Evolutionary conservation across 2,329 filamentous ascomycete genomes (phyloP).

Genomic region (Pleomassaria siparia): DNA sequence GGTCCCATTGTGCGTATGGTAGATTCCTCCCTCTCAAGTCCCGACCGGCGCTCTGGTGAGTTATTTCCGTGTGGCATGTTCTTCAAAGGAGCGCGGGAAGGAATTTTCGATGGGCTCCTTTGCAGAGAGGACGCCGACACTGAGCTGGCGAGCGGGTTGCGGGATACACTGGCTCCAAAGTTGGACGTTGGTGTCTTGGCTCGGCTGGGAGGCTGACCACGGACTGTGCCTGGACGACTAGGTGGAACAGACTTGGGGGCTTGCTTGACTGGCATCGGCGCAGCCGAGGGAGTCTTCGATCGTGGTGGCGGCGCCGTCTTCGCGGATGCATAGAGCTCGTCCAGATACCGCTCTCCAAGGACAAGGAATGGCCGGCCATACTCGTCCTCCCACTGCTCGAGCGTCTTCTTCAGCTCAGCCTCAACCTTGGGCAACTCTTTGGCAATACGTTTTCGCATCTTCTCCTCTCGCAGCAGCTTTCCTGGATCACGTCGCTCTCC

Average conservation of each 20-base stretch:
- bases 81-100: slow-evolving; percentile 68
- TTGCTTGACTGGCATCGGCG: slow-evolving; percentile 33
- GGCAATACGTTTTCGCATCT: slow-evolving; percentile 95
- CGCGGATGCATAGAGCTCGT: slow-evolving; percentile 70
- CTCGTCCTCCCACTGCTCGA: slow-evolving; percentile 90
- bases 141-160: slow-evolving; percentile 42
- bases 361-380: slow-evolving; percentile 92
- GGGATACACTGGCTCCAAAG: slow-evolving; percentile 38
- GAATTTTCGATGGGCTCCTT: slow-evolving; percentile 68
- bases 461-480: slow-evolving; percentile 91
- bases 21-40: slow-evolving; percentile 31
- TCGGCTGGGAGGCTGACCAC: slow-evolving; percentile 45
- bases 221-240: slow-evolving; percentile 44
- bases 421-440: slow-evolving; percentile 95
- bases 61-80: slow-evolving; percentile 72
- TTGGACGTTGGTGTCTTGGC: slow-evolving; percentile 48
- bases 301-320: slow-evolving; percentile 63
- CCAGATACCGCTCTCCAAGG: slow-evolving; percentile 87
- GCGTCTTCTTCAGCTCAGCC: slow-evolving; percentile 74
- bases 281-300: slow-evolving; percentile 72
- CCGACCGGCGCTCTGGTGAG: slow-evolving; percentile 69
- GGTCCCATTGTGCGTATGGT: slow-evolving; percentile 46
- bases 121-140: slow-evolving; percentile 31
- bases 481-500: slow-evolving; percentile 93
- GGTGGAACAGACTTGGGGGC: slow-evolving; percentile 34